Evolutionary conservation across 441 rosid species (phyloP), one percentile per base, ranked within the genome.

Genomic region (Mallotus japonicus): DNA sequence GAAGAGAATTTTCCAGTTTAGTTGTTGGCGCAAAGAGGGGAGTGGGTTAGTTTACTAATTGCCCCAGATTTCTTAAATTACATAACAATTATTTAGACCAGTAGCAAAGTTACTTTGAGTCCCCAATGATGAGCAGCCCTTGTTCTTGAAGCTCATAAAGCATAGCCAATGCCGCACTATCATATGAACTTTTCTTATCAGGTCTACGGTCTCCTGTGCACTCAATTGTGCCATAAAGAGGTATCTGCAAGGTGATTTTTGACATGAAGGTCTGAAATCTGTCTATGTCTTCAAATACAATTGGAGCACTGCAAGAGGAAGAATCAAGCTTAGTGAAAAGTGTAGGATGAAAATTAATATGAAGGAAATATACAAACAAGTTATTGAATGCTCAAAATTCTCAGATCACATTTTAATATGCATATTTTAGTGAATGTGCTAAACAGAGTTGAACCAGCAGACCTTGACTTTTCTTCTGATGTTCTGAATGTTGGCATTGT

Each of bases 161-260:
- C 80, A 92, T 58, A 24, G 69, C 69, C 6, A 90, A 78, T 6
- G 92, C 92, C 16, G 99, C 99, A 19, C 96, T 87, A 82, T 93
- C 99, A 0, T 44, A 87, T 0, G 98, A 89, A 65, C 92, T 85
- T 79, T 92, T 93, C 88, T 96, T 96, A 77, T 96, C 97, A 13
- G 93, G 87, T 78, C 82, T 89, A 20, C 87, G 79, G 34, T 86
- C 89, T 55, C 99, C 98, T 0, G 74, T 62, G 73, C 88, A 87
- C 73, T 81, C 79, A 40, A 92, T 77, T 42, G 51, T 68, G 16
- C 92, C 91, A 8, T 50, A 75, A 16, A 65, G 71, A 0, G 97
- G 95, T 64, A 93, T 71, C 69, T 77, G 81, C 84, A 93, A 46
- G 13, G 81, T 72, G 69, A 87, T 67, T 24, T 74, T 88, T 13